Percentiles rank a stretch among this genome's conserved stretches.
These are phyloP conservation scores for Pseudogymnoascus sp. DNA, from an alignment of 2,329 filamentous ascomycete genomes.

Conservation along the genomic window DNA sequence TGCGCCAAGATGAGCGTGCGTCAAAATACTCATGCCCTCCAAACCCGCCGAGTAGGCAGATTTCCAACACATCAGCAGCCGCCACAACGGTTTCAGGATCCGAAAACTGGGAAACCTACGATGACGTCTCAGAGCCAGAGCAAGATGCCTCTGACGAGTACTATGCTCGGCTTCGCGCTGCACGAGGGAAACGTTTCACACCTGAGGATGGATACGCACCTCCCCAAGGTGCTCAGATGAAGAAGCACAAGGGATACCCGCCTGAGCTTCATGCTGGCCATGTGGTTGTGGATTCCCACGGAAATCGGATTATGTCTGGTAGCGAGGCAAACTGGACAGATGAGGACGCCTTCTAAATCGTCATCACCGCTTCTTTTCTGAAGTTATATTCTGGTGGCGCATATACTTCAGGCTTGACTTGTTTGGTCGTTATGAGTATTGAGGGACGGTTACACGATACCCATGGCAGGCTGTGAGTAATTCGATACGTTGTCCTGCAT, in stretches of 20 bases:
- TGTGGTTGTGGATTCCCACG: conserved; percentile 40
- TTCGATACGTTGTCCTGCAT: neutral
- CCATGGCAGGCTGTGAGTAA: neutral
- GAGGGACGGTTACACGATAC: neutral
- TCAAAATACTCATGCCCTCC: conserved; percentile 21
- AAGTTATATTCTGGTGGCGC: neutral
- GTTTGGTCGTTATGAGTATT: neutral
- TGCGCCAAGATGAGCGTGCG: conserved; percentile 33
- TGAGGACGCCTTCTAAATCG: conserved; percentile 47
- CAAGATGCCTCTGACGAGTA: conserved; percentile 76
- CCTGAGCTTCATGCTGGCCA: conserved; percentile 40
- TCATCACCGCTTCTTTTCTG: neutral
- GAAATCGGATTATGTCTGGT: conserved; percentile 54
- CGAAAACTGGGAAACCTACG: conserved; percentile 97
- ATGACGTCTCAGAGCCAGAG: conserved; percentile 71
- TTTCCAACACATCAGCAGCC: conserved; percentile 55
- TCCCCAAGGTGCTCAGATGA: conserved; percentile 36
- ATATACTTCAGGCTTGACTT: neutral
- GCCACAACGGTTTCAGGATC: conserved; percentile 68
- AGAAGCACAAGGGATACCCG: conserved; percentile 47
- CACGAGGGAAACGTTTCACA: conserved; percentile 56
- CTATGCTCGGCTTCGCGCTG: conserved; percentile 69
- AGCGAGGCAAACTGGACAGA: conserved; percentile 57
- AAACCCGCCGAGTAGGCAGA: conserved; percentile 47
- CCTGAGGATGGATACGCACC: conserved; percentile 33